These are phyloP conservation scores for Monilinia polystroma DNA, from an alignment of 2,329 filamentous ascomycete genomes.

Conservation along the genomic window DNA sequence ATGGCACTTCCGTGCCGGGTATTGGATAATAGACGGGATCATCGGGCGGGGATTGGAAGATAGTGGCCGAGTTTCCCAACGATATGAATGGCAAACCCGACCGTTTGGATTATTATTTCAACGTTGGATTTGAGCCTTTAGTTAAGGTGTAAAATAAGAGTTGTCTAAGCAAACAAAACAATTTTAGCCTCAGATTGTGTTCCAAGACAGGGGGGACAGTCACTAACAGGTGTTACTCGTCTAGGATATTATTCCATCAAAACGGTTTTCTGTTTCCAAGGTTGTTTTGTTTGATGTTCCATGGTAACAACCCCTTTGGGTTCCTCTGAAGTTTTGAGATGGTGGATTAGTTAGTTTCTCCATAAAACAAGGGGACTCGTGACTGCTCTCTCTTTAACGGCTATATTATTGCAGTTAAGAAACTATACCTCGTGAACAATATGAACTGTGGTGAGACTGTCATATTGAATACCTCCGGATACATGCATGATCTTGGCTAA, in stretches of 20 bases:
- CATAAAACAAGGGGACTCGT: conserved; percentile 15
- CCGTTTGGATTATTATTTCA: conserved; percentile 18
- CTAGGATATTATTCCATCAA: not conserved
- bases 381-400: conserved; percentile 10
- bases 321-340: conserved; percentile 20
- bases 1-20: conserved; percentile 17
- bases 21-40: conserved; percentile 18
- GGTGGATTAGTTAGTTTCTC: conserved; percentile 17
- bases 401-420: conserved; percentile 17
- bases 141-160: not conserved
- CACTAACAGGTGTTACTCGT: not conserved
- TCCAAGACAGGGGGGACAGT: not conserved
- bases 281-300: conserved; percentile 15
- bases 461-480: conserved; percentile 21
- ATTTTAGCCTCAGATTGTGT: conserved; percentile 19
- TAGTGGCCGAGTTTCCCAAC: conserved; percentile 11
- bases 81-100: conserved; percentile 16
- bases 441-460: conserved; percentile 15
- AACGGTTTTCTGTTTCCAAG: conserved; percentile 7
- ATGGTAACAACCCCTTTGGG: conserved; percentile 16
- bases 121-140: not conserved
- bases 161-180: conserved; percentile 4
- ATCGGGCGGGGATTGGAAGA: conserved; percentile 20
- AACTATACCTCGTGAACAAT: conserved; percentile 12
- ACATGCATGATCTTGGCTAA: conserved; percentile 25